These are phyloP conservation scores for Agrocybe praecox DNA, from an alignment of 768 basidiomycete genomes.

Conservation along the genomic window DNA sequence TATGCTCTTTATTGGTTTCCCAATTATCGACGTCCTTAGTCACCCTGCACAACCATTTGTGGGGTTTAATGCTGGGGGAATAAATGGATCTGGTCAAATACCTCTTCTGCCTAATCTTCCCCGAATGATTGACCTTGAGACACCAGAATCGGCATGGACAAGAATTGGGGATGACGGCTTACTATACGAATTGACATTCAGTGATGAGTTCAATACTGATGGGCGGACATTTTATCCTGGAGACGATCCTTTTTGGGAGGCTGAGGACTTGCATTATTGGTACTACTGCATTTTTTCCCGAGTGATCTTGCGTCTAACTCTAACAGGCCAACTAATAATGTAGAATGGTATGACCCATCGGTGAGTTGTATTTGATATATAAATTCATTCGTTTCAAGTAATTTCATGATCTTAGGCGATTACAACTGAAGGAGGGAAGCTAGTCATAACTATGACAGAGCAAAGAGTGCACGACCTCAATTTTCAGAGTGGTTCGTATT, in stretches of 20 bases:
- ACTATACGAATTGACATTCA: slow-evolving; percentile 82
- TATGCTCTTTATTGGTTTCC: slow-evolving; percentile 86
- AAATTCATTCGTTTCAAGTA: background rate
- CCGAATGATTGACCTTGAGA: slow-evolving; percentile 74
- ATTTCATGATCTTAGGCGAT: slow-evolving; percentile 43
- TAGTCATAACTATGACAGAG: slow-evolving; percentile 82
- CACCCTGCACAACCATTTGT: slow-evolving; percentile 29
- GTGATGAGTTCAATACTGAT: slow-evolving; percentile 68
- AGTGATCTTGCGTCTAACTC: background rate
- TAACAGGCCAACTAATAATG: slow-evolving; percentile 67
- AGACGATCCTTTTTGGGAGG: slow-evolving; percentile 88
- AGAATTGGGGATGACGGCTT: slow-evolving; percentile 79
- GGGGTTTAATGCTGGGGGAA: slow-evolving; percentile 88
- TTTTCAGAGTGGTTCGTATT: slow-evolving; percentile 71
- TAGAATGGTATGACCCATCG: slow-evolving; percentile 84
- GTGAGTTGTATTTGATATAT: slow-evolving; percentile 35
- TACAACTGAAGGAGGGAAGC: slow-evolving; percentile 75
- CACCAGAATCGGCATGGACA: slow-evolving; percentile 57
- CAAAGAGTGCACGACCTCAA: slow-evolving; percentile 75
- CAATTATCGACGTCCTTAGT: slow-evolving; percentile 66
- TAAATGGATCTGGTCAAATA: slow-evolving; percentile 88
- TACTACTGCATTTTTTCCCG: slow-evolving; percentile 26
- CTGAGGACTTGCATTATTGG: slow-evolving; percentile 87
- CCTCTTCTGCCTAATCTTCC: slow-evolving; percentile 73
- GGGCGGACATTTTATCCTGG: slow-evolving; percentile 75